Percentiles rank a stretch among this genome's conserved stretches.
Evolutionary conservation across 116 monocot genomes (phyloP).

Genomic region (Posidonia oceanica): DNA sequence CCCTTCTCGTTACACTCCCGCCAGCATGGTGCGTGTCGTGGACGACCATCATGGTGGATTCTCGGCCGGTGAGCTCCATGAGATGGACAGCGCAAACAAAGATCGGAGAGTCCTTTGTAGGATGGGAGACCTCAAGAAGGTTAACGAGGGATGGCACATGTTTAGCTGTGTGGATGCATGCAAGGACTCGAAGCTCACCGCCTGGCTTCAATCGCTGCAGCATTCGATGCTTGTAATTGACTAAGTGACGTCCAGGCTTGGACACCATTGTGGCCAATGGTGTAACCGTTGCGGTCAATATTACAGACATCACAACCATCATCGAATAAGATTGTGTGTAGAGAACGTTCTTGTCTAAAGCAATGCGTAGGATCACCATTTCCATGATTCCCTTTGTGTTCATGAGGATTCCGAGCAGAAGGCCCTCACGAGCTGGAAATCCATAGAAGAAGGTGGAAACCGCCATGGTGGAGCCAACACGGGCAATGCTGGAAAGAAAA

Average conservation of each 20-base stretch:
- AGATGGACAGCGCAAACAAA: conserved; percentile 63
- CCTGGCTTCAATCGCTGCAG: conserved; percentile 35
- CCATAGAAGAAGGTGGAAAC: conserved; percentile 23
- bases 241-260: conserved; percentile 11
- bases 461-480: conserved; percentile 19
- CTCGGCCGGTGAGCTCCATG: conserved; percentile 51
- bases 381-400: conserved; percentile 68
- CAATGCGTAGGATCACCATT: conserved; percentile 72
- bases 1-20: not conserved
- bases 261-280: conserved; percentile 21
- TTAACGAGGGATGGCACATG: conserved; percentile 48
- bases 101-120: conserved; percentile 48
- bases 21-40: not conserved
- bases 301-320: conserved; percentile 21
- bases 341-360: conserved; percentile 37
- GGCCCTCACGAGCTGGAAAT: conserved; percentile 39
- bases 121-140: conserved; percentile 45
- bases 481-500: conserved; percentile 6
- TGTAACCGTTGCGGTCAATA: conserved; percentile 26
- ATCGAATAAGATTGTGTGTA: not conserved
- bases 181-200: conserved; percentile 58
- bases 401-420: conserved; percentile 59
- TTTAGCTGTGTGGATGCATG: conserved; percentile 40
- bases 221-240: conserved; percentile 52
- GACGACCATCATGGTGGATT: conserved; percentile 38